Conservation (phyloP, 116 monocot species). For the Papilionanthe hybrid region DNA sequence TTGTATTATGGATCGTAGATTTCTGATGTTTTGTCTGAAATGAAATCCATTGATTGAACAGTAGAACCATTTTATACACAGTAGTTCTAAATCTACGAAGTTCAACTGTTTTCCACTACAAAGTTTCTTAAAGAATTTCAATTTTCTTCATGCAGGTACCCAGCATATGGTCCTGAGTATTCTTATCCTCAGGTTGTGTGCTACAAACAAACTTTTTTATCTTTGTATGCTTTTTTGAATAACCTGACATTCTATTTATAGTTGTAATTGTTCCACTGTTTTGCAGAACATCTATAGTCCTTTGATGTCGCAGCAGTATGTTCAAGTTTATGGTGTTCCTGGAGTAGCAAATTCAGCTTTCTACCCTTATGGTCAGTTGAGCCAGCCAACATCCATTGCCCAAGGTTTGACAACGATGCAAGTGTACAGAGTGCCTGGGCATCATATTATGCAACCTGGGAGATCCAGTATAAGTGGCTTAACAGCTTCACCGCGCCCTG, state of each 20-base stretch:
- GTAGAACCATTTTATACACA: too few relatives aligned
- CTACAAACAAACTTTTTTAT: background rate
- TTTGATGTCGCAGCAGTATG: conserved; percentile 56
- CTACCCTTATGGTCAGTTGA: conserved; percentile 59
- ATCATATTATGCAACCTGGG: conserved; percentile 53
- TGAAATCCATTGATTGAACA: background rate
- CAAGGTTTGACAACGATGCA: conserved; percentile 6
- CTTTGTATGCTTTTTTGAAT: background rate
- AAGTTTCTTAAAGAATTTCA: background rate
- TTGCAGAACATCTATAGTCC: conserved; percentile 63
- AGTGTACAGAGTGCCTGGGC: conserved; percentile 48
- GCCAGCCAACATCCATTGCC: conserved; percentile 43
- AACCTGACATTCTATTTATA: background rate
- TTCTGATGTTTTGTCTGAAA: background rate
- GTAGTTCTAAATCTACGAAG: too few relatives aligned
- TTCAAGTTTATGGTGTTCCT: conserved; percentile 70
- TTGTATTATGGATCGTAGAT: too few relatives aligned
- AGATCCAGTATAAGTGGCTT: conserved; percentile 57
- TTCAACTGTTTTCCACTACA: too few relatives aligned
- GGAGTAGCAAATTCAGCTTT: conserved; percentile 40
- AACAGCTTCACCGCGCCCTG: conserved; percentile 37
- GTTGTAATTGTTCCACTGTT: background rate
- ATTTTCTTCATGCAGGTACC: conserved; percentile 42
- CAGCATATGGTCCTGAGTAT: conserved; percentile 75
- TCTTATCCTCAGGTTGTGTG: conserved; percentile 62